These are phyloP conservation scores for Jaapia argillacea DNA, from an alignment of 768 basidiomycete genomes.

Conservation along the genomic window DNA sequence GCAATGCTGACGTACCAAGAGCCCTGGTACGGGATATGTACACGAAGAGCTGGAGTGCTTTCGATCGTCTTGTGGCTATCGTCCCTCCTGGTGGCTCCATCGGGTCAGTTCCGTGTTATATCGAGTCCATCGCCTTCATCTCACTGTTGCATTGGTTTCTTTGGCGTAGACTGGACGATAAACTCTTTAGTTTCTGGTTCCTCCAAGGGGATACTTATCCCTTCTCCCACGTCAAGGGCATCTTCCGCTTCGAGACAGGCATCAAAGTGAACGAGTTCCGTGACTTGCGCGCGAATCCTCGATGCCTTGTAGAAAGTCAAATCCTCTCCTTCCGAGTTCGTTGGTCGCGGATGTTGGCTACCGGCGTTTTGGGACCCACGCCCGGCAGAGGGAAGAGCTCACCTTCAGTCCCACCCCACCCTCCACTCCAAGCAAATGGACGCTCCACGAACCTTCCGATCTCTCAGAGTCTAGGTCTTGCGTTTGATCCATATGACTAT, in stretches of 20 bases:
- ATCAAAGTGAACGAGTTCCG: conserved; percentile 84
- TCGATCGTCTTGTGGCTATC: conserved; percentile 80
- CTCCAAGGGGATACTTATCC: conserved; percentile 73
- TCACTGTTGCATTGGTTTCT: not conserved
- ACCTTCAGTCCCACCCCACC: conserved; percentile 15
- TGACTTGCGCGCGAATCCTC: conserved; percentile 81
- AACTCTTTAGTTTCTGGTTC: conserved; percentile 85
- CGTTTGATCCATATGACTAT: conserved; percentile 75
- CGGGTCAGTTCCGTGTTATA: conserved; percentile 39
- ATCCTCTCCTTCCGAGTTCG: conserved; percentile 74
- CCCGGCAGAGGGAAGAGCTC: conserved; percentile 19
- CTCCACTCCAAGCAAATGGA: conserved; percentile 9
- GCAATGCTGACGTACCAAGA: conserved; percentile 79
- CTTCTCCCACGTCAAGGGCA: conserved; percentile 72
- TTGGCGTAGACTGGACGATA: conserved; percentile 68
- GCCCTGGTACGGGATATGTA: conserved; percentile 85
- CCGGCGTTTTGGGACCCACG: conserved; percentile 49
- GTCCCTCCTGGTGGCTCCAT: conserved; percentile 88
- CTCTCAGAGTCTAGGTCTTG: conserved; percentile 44
- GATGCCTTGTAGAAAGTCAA: conserved; percentile 78
- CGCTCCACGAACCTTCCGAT: conserved; percentile 7
- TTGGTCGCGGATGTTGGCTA: conserved; percentile 65
- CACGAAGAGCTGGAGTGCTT: conserved; percentile 89
- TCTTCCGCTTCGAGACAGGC: conserved; percentile 82
- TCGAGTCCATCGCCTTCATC: conserved; percentile 6